Evolutionary conservation across 2,329 filamentous ascomycete species (phyloP).

Genomic region (Monilinia aucupariae): DNA sequence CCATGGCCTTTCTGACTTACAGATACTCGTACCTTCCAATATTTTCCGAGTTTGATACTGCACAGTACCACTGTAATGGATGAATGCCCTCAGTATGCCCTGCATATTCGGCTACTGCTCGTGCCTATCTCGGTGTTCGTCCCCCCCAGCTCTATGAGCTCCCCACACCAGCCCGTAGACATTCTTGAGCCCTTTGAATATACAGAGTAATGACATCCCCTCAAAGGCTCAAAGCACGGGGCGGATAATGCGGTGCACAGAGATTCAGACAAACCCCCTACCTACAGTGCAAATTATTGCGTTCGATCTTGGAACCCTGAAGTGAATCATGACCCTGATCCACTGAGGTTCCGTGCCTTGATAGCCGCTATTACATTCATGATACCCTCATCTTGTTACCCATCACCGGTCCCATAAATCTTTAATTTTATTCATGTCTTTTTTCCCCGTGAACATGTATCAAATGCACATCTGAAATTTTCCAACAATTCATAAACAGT

Average conservation of each 20-base stretch:
- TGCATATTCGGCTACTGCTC: not conserved
- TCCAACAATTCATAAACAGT: not conserved
- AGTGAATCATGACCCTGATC: constrained; percentile 1
- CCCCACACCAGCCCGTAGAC: not conserved
- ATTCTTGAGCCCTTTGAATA: not conserved
- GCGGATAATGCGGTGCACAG: not conserved
- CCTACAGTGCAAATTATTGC: constrained; percentile 1
- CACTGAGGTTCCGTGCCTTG: not conserved
- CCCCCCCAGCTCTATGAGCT: not conserved
- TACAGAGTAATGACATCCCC: not conserved
- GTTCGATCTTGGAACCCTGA: not conserved
- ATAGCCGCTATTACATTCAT: not conserved
- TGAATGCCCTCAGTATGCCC: not conserved
- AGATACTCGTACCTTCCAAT: not conserved
- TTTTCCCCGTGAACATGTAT: not conserved
- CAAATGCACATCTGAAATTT: not conserved
- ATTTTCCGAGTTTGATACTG: no score
- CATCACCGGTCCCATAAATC: not conserved
- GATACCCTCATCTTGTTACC: not conserved
- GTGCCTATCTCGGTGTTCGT: constrained; percentile 1
- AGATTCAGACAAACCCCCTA: not conserved
- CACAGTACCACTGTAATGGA: no score
- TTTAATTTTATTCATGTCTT: not conserved
- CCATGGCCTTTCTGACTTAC: not conserved
- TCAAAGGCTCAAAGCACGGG: not conserved